Evolutionary conservation across 495 filamentous ascomycete species (phyloP).

Genomic region (Staphylotrichum longicolle): DNA sequence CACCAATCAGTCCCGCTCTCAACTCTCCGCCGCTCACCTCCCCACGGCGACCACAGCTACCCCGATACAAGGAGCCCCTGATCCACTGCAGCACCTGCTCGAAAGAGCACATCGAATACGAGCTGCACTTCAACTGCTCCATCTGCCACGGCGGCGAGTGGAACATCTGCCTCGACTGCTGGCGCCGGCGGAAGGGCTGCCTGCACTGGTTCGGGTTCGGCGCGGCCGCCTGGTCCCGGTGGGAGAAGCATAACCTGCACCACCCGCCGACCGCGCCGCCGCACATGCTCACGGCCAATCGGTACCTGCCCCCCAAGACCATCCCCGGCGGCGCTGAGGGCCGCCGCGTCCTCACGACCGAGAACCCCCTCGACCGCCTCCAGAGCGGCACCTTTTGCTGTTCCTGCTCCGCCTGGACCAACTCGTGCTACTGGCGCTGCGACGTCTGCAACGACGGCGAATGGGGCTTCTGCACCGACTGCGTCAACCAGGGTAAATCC

Average conservation of each 20-base stretch:
- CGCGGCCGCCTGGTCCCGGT: slow-evolving; percentile 58
- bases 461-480: slow-evolving; percentile 85
- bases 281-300: slow-evolving; percentile 65
- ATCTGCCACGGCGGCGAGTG: slow-evolving; percentile 66
- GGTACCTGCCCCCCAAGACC: slow-evolving; percentile 59
- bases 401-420: slow-evolving; percentile 65
- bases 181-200: slow-evolving; percentile 70
- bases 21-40: slow-evolving; percentile 21
- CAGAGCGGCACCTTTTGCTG: slow-evolving; percentile 81
- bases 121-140: slow-evolving; percentile 74
- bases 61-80: slow-evolving; percentile 64
- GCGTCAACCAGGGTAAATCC: slow-evolving; percentile 70
- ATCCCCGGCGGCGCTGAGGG: slow-evolving; percentile 48
- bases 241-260: slow-evolving; percentile 40
- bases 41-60: slow-evolving; percentile 35
- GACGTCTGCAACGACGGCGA: slow-evolving; percentile 80
- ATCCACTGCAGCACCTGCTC: slow-evolving; percentile 69
- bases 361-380: slow-evolving; percentile 64
- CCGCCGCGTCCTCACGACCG: slow-evolving; percentile 54
- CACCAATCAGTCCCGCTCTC: slow-evolving; percentile 21
- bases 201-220: slow-evolving; percentile 77
- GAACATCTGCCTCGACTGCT: slow-evolving; percentile 78
- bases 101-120: slow-evolving; percentile 68
- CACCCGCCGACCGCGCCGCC: slow-evolving; percentile 45
- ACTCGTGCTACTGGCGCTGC: slow-evolving; percentile 83